A percentile compares a stretch with the other conserved stretches of the same genome.
Conservation (phyloP, 2,329 filamentous ascomycete species). For the Curvularia sp. region DNA sequence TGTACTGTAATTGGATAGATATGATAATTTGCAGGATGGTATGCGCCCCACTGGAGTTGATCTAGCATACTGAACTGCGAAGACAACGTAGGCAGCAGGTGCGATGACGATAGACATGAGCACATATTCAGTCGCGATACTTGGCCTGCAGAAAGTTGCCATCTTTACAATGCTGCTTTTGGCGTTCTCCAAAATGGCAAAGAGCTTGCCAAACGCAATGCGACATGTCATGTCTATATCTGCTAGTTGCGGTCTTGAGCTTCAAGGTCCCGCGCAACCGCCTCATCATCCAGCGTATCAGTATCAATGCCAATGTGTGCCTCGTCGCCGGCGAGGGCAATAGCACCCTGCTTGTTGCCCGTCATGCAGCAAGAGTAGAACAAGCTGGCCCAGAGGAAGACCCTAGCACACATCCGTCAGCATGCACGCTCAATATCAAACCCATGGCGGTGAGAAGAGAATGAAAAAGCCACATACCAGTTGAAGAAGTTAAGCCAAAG, state of each 20-base stretch:
- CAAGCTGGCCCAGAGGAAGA: conserved; percentile 36
- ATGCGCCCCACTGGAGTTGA: background rate
- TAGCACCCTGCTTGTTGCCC: conserved; percentile 27
- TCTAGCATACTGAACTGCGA: background rate
- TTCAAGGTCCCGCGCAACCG: conserved; percentile 29
- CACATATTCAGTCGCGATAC: background rate
- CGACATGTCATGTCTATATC: background rate
- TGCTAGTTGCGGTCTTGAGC: conserved; percentile 32
- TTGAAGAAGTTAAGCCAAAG: conserved; percentile 36
- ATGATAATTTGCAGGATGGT: background rate
- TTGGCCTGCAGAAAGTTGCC: background rate
- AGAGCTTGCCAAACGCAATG: background rate
- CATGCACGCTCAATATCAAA: background rate
- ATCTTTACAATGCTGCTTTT: background rate
- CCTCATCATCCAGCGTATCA: conserved; percentile 27
- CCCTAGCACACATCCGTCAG: conserved; percentile 19
- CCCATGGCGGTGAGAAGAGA: too few species aligned
- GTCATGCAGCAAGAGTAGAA: conserved; percentile 42
- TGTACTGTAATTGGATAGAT: background rate
- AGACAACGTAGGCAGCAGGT: background rate
- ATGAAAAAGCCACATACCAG: conserved; percentile 25
- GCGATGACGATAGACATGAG: background rate
- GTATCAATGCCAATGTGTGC: conserved; percentile 22
- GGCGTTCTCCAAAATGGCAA: background rate
- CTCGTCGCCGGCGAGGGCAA: conserved; percentile 35